These are phyloP conservation scores for Tetracladium setigerum DNA, from an alignment of 495 filamentous ascomycete species.

Conservation along the genomic window DNA sequence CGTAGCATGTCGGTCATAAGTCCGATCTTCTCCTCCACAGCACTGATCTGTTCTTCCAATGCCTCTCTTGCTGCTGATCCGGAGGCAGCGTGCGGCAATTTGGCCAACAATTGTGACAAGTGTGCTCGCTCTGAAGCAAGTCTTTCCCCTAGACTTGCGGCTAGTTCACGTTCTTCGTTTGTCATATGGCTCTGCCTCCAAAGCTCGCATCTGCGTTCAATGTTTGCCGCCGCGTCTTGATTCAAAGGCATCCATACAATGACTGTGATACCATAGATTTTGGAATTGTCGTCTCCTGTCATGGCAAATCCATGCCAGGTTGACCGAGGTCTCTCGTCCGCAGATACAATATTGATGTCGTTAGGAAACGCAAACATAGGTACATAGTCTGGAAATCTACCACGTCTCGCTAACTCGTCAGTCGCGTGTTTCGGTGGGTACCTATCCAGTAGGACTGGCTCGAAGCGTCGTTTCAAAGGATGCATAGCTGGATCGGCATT, in stretches of 20 bases:
- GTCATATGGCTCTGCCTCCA: conserved; percentile 96
- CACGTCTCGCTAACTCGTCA: conserved; percentile 73
- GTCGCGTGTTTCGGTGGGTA: conserved; percentile 78
- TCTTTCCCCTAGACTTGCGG: conserved; percentile 84
- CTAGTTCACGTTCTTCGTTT: conserved; percentile 87
- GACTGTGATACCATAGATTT: conserved; percentile 84
- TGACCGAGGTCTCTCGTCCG: conserved; percentile 83
- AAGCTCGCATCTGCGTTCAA: conserved; percentile 86
- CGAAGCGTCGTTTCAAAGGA: conserved; percentile 85
- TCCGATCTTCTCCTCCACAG: conserved; percentile 93
- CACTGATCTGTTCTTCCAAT: conserved; percentile 89
- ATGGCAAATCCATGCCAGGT: conserved; percentile 99
- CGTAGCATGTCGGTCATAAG: conserved; percentile 94
- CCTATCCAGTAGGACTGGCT: conserved; percentile 87
- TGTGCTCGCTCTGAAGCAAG: conserved; percentile 86
- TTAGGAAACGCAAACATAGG: conserved; percentile 99
- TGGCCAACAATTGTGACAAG: conserved; percentile 76
- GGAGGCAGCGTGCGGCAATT: conserved; percentile 69
- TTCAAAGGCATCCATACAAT: conserved; percentile 91
- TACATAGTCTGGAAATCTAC: conserved; percentile 91
- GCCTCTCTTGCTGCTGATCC: conserved; percentile 73
- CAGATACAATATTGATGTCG: conserved; percentile 92
- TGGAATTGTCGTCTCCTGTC: conserved; percentile 87
- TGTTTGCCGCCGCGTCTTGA: conserved; percentile 69
- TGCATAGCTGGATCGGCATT: conserved; percentile 90